Evolutionary conservation across 2,329 filamentous ascomycete genomes (phyloP).

Genomic region (Phaeoacremonium minimum): DNA sequence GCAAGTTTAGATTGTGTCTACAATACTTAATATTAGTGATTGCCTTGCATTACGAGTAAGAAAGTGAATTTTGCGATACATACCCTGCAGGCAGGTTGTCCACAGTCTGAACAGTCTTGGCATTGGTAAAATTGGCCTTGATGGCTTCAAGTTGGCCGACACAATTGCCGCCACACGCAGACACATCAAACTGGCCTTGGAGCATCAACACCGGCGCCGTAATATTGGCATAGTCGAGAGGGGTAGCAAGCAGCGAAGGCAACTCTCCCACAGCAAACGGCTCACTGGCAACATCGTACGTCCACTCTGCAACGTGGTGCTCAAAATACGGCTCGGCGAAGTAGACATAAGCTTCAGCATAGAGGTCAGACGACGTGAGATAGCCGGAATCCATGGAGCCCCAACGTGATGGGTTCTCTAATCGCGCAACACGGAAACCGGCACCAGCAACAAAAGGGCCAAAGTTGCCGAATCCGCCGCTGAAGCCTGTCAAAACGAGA

Average conservation of each 20-base stretch:
- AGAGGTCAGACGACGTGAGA: slow-evolving; percentile 18
- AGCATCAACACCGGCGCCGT: slow-evolving; percentile 18
- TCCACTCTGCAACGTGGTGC: slow-evolving; percentile 20
- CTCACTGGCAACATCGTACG: slow-evolving; percentile 18
- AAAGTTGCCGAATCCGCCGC: slow-evolving; percentile 18
- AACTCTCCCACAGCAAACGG: slow-evolving; percentile 22
- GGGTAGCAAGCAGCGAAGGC: slow-evolving; percentile 18
- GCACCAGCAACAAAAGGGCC: slow-evolving; percentile 19
- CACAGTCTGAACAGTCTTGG: slow-evolving; percentile 16
- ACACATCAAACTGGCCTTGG: slow-evolving; percentile 21
- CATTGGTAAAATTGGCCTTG: slow-evolving; percentile 11
- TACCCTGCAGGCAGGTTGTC: slow-evolving; percentile 22
- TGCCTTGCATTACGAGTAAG: background rate
- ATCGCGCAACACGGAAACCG: slow-evolving; percentile 18
- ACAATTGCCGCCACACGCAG: slow-evolving; percentile 22
- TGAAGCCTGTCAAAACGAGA: slow-evolving; percentile 15
- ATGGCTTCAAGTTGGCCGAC: slow-evolving; percentile 15
- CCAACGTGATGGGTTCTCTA: slow-evolving; percentile 18
- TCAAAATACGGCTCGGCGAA: slow-evolving; percentile 18
- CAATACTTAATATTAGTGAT: background rate
- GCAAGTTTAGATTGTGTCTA: slow-evolving; percentile 22
- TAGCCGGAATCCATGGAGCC: slow-evolving; percentile 17
- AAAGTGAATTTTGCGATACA: slow-evolving; percentile 4
- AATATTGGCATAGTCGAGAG: slow-evolving; percentile 13
- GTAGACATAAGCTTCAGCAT: slow-evolving; percentile 19